These are phyloP conservation scores for Eutypa lata DNA, from an alignment of 2,329 filamentous ascomycete species.

Conservation along the genomic window DNA sequence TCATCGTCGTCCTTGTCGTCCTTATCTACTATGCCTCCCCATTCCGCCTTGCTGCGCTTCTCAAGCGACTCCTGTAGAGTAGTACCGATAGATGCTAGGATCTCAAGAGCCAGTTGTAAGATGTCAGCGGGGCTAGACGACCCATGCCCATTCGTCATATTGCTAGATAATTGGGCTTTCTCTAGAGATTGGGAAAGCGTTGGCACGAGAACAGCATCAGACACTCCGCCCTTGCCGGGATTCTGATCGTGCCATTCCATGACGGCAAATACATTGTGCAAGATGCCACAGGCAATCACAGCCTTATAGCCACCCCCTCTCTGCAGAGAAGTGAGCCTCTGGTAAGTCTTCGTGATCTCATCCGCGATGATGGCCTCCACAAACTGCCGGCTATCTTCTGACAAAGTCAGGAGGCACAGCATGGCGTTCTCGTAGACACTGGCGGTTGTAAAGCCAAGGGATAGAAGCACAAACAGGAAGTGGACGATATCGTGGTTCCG, in stretches of 20 bases:
- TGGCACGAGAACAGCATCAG: constrained; percentile 49
- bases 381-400: constrained; percentile 57
- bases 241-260: constrained; percentile 52
- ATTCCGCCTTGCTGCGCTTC: constrained; percentile 38
- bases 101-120: constrained; percentile 56
- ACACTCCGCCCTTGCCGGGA: constrained; percentile 44
- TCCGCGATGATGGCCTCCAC: constrained; percentile 52
- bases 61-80: constrained; percentile 51
- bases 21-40: constrained; percentile 35
- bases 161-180: constrained; percentile 25
- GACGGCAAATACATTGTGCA: constrained; percentile 60
- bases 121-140: constrained; percentile 43
- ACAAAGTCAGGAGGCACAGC: constrained; percentile 54
- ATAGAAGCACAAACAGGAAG: constrained; percentile 53
- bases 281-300: constrained; percentile 56
- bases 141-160: constrained; percentile 29
- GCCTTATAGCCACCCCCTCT: constrained; percentile 45
- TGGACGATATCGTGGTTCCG: constrained; percentile 45
- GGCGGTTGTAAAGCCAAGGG: constrained; percentile 35
- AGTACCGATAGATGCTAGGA: constrained; percentile 63
- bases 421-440: constrained; percentile 47
- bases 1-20: too few species aligned
- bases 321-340: constrained; percentile 46
- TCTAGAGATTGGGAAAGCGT: constrained; percentile 39
- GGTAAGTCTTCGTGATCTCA: constrained; percentile 43